Evolutionary conservation across 225 moss, liverwort and hornwort genomes (phyloP), one percentile per base, ranked within the genome.

Genomic region (Straminergon stramineum): DNA sequence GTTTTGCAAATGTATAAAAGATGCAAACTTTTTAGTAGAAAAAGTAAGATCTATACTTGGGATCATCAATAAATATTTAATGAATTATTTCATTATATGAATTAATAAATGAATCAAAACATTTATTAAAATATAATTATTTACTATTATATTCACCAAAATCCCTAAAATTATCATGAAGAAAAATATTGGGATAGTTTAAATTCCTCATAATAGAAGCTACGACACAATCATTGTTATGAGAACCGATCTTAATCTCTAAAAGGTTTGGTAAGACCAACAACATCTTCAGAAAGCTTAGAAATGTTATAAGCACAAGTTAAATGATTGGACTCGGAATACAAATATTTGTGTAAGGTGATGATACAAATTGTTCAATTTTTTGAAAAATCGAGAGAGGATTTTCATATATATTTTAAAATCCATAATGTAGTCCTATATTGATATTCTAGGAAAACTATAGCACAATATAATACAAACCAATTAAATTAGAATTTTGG

Each of bases 171-270:
- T 13, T 4, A 16, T 27, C 2, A 43, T 13, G 2, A 53, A 20
- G 11, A 21, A 76, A 34, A 76, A 13, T 34, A 18, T 34, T 52
- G 52, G 2, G 1, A 76, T 21, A 21, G 21, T 21, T 52, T 5
- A 5, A 13, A 34, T 8, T 21, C 5, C 0, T 21, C 20, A 34
- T 52, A 20, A 16, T 52, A 34, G 52, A 76, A 21, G 16, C 19
- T 0, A 0, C 1, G 0, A 13, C 2, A 32, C 13, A 76, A 52
- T 76, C 8, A 7, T 32, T 20, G 48, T 13, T 34, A 28, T 26
- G 3, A 73, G 28, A 73, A 3, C 0, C 1, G 0, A 28, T 75
- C 4, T 31, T 11, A 73, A 45, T 9, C 4, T 3, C 12, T 31
- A 20, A 19, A 30, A 18, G 11, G 2, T 12, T 75, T 19, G 0